phyloP scores from a whole-genome alignment of 2,329 filamentous ascomycete species.

The Botryotinia narcissicola region DNA sequence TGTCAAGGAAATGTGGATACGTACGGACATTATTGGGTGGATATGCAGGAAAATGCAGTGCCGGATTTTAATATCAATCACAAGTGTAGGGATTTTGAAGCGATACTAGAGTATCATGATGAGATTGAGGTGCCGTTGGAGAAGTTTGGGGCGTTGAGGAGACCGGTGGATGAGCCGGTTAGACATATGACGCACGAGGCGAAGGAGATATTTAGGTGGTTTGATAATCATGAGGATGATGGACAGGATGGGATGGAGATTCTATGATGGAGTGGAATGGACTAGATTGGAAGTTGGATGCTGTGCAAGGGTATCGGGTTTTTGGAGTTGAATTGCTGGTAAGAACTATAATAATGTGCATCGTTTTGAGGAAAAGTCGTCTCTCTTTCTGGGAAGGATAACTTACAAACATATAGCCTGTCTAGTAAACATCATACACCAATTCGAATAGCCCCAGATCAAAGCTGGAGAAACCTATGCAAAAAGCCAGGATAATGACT shows the following conservation, averaged over 20 bases:
- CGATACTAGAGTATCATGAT: not conserved
- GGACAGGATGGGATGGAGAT: not conserved
- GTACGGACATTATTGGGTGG: not conserved
- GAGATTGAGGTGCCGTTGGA: not conserved
- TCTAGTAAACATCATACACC: not conserved
- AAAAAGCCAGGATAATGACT: too few relatives aligned
- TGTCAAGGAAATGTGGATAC: conserved; percentile 2
- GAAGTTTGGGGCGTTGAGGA: not conserved
- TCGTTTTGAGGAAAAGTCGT: not conserved
- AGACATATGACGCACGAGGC: not conserved
- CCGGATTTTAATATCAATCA: not conserved
- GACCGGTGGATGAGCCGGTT: not conserved
- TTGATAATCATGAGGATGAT: not conserved
- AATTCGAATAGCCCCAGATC: not conserved
- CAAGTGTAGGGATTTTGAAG: not conserved
- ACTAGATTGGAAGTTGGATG: not conserved
- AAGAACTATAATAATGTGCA: not conserved
- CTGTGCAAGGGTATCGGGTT: not conserved
- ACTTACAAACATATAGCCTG: not conserved
- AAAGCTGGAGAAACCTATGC: not conserved
- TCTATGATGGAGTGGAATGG: not conserved
- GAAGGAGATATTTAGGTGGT: not conserved
- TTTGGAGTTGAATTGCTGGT: not conserved
- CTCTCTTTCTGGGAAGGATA: not conserved
- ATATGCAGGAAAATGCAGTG: not conserved